Conservation (phyloP, 2,329 filamentous ascomycete species). For the Coniochaeta sp. region DNA sequence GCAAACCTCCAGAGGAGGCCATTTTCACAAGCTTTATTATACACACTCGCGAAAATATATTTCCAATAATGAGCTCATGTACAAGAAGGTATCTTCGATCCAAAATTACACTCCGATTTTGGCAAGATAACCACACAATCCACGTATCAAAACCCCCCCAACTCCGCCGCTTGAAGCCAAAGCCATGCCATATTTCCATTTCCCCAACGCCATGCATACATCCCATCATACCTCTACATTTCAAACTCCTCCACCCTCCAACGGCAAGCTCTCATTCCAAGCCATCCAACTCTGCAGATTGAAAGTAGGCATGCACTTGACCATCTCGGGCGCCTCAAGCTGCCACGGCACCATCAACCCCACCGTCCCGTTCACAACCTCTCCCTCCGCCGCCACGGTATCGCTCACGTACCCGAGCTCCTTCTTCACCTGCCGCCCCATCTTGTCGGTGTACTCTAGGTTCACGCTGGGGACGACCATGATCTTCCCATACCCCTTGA, state of each 20-base stretch:
- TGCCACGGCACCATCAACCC: conserved; percentile 32
- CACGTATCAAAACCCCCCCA: not conserved
- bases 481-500: conserved; percentile 25
- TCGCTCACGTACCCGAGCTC: conserved; percentile 40
- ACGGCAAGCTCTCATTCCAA: conserved; percentile 27
- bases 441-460: conserved; percentile 30
- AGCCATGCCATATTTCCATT: too few species aligned
- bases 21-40: too few species aligned
- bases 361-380: conserved; percentile 12
- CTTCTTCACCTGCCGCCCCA: conserved; percentile 36
- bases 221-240: not conserved
- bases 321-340: conserved; percentile 31
- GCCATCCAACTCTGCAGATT: conserved; percentile 31
- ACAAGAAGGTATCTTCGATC: too few species aligned
- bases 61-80: too few species aligned
- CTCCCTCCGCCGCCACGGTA: conserved; percentile 22
- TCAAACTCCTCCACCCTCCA: not conserved
- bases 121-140: not conserved
- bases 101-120: not conserved
- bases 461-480: conserved; percentile 34
- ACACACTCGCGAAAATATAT: too few species aligned
- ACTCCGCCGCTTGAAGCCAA: too few species aligned
- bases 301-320: conserved; percentile 41
- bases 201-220: too few species aligned
- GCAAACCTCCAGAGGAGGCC: too few species aligned